These are phyloP conservation scores for Pseudonitzschia multiseries DNA, from an alignment of 108 stramenopile genomes.

Conservation along the genomic window DNA sequence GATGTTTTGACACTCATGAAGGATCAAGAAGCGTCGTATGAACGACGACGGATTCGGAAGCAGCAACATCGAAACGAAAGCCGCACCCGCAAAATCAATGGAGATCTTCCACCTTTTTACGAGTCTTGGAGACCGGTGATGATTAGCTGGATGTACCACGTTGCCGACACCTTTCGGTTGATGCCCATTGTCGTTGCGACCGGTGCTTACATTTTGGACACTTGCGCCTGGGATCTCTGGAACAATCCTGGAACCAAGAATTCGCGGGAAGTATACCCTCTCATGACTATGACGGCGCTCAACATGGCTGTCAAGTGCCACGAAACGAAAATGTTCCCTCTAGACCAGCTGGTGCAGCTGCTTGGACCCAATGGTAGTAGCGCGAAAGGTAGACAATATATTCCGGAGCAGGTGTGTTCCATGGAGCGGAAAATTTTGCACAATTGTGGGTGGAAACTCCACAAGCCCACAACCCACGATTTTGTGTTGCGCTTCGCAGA, in stretches of 20 bases:
- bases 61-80: neutral
- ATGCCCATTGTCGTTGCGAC: slow-evolving; percentile 14
- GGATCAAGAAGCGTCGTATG: neutral
- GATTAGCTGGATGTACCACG: slow-evolving; percentile 15
- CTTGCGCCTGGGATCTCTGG: neutral
- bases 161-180: slow-evolving; percentile 7
- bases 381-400: neutral
- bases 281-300: slow-evolving; percentile 13
- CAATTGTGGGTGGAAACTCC: slow-evolving; percentile 15
- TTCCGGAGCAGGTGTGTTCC: neutral
- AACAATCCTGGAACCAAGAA: neutral
- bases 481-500: neutral
- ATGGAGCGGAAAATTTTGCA: slow-evolving; percentile 12
- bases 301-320: slow-evolving; percentile 20
- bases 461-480: slow-evolving; percentile 13
- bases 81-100: neutral
- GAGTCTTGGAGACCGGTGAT: slow-evolving; percentile 12
- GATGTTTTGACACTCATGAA: neutral
- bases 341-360: slow-evolving; percentile 9
- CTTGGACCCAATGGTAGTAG: neutral
- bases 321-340: slow-evolving; percentile 23
- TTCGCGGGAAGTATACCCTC: neutral
- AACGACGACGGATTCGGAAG: neutral
- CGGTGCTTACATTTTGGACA: slow-evolving; percentile 10
- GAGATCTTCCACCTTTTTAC: slow-evolving; percentile 2